phyloP scores from a whole-genome alignment of 257 asterid species.

The Rhazya stricta region DNA sequence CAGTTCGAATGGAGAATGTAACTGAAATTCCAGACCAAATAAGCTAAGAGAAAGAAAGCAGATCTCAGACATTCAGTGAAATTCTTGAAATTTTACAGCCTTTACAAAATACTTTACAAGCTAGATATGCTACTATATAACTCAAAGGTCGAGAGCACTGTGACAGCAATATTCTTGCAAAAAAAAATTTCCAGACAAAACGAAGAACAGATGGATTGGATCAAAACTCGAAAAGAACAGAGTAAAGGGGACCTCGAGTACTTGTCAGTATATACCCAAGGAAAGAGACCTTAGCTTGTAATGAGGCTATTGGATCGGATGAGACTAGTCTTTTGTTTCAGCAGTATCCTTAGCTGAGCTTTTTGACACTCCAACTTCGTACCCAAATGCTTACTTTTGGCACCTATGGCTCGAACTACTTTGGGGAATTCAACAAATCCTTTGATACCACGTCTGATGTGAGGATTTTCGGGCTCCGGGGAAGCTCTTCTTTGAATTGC shows the following conservation, averaged over 20 bases:
- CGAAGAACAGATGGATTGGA: neutral
- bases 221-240: neutral
- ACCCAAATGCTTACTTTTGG: conserved; percentile 57
- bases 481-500: conserved; percentile 26
- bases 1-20: neutral
- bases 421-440: conserved; percentile 89
- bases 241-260: neutral
- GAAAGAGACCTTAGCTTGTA: conserved; percentile 29
- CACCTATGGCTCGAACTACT: conserved; percentile 65
- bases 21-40: neutral
- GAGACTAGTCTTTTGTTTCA: conserved; percentile 47
- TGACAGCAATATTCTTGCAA: conserved; percentile 11
- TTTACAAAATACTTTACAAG: neutral
- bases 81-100: neutral
- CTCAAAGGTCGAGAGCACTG: neutral
- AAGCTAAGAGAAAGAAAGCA: neutral
- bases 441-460: conserved; percentile 73
- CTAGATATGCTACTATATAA: neutral
- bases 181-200: no score
- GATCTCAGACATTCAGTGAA: neutral
- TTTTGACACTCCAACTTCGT: conserved; percentile 73
- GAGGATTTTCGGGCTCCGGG: conserved; percentile 65
- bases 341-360: conserved; percentile 65
- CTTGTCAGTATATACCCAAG: neutral
- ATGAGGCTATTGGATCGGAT: conserved; percentile 38